Percentiles rank a stretch among this genome's conserved stretches.
These are phyloP conservation scores for Chromosphaera perkinsii DNA, from an alignment of 208 protist genomes.

Conservation along the genomic window DNA sequence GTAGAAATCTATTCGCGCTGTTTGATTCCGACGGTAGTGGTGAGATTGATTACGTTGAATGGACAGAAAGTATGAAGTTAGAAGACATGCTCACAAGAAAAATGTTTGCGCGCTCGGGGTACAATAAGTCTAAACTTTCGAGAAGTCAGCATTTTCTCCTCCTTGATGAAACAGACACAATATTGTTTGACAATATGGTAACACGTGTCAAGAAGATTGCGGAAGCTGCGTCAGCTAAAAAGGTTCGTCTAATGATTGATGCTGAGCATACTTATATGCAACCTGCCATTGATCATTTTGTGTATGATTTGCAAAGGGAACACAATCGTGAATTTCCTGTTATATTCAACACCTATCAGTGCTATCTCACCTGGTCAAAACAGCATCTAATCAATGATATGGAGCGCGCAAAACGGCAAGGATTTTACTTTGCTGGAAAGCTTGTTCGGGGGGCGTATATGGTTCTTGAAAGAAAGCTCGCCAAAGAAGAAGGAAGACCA, in stretches of 20 bases:
- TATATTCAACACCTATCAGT: conserved; percentile 90
- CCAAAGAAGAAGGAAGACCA: conserved; percentile 64
- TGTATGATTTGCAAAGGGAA: conserved; percentile 67
- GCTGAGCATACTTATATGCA: conserved; percentile 93
- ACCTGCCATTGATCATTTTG: conserved; percentile 77
- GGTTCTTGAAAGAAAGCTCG: conserved; percentile 11
- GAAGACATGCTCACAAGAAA: no score
- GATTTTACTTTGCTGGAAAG: conserved; percentile 82
- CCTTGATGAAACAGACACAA: no score
- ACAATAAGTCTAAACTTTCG: no score
- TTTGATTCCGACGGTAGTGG: not conserved
- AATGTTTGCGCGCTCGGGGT: no score
- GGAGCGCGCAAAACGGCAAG: conserved; percentile 61
- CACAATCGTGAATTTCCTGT: conserved; percentile 69
- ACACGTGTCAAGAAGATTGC: no score
- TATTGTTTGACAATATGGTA: no score
- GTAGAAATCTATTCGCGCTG: not conserved
- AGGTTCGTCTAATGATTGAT: conserved; percentile 70
- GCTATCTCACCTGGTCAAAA: conserved; percentile 83
- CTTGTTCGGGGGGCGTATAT: conserved; percentile 92
- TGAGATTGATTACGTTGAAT: not conserved
- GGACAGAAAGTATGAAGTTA: no score
- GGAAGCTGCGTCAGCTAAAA: no score
- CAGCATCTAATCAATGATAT: conserved; percentile 77
- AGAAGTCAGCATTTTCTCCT: no score